A percentile compares a stretch with the other conserved stretches of the same genome.
These are phyloP conservation scores for Marsdenia floribunda DNA, from an alignment of 257 asterid genomes.

Conservation along the genomic window DNA sequence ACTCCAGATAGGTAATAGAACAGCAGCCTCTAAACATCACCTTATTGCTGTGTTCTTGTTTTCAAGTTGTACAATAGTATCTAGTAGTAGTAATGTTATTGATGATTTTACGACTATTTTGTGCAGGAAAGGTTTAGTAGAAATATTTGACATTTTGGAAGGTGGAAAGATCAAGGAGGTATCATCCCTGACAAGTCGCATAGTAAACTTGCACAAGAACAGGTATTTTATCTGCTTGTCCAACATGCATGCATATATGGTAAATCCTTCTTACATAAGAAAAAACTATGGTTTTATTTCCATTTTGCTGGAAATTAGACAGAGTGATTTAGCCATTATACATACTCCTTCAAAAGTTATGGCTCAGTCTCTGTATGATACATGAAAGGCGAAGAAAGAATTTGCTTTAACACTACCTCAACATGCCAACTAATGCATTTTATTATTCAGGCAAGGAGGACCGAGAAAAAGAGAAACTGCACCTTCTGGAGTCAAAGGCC, in stretches of 20 bases:
- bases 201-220: slow-evolving; percentile 61
- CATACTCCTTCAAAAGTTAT: background rate
- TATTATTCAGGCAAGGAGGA: slow-evolving; percentile 58
- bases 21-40: background rate
- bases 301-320: background rate
- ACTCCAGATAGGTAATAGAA: slow-evolving; percentile 74
- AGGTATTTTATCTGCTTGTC: slow-evolving; percentile 35
- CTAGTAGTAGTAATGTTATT: background rate
- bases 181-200: slow-evolving; percentile 46
- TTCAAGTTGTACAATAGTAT: background rate
- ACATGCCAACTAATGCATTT: background rate
- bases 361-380: background rate
- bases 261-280: background rate
- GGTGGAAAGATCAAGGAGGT: slow-evolving; percentile 51
- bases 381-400: background rate
- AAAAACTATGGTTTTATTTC: background rate
- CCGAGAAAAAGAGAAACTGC: slow-evolving; percentile 73
- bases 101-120: background rate
- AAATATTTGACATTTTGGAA: slow-evolving; percentile 67
- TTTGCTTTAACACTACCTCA: background rate
- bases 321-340: too few species aligned
- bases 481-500: slow-evolving; percentile 78
- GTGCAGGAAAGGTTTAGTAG: slow-evolving; percentile 81
- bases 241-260: background rate
- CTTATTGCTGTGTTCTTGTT: background rate